phyloP scores from a whole-genome alignment of 495 filamentous ascomycete species.

The Penicillium flavigenum region DNA sequence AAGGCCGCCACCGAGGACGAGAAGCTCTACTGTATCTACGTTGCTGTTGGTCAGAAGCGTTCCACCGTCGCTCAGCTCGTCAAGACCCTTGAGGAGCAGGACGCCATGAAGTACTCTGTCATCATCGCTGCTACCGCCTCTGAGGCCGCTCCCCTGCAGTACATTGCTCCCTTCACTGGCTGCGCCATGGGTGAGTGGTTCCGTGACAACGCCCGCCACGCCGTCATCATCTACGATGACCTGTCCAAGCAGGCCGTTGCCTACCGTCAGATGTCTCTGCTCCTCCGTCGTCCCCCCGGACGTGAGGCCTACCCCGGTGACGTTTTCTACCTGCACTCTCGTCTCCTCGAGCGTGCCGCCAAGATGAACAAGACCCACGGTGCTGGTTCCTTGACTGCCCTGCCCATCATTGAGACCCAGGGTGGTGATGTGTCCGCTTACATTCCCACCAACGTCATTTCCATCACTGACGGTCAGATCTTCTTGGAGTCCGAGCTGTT shows the following conservation, averaged over 20 bases:
- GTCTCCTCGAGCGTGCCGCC: conserved; percentile 97
- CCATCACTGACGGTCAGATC: conserved; percentile 99
- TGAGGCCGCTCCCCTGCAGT: conserved; percentile 91
- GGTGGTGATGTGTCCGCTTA: conserved; percentile 99
- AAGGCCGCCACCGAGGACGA: conserved; percentile 74
- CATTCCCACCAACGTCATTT: conserved; percentile 99
- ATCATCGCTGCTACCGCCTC: conserved; percentile 96
- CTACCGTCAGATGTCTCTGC: conserved; percentile 99
- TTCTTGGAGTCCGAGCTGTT: conserved; percentile 99
- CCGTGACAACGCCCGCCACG: conserved; percentile 88
- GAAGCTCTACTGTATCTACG: conserved; percentile 99
- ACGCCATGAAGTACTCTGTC: conserved; percentile 98
- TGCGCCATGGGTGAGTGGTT: conserved; percentile 82
- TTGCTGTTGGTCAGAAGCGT: conserved; percentile 98
- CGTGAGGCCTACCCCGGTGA: conserved; percentile 99
- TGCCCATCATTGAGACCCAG: conserved; percentile 99
- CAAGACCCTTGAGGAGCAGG: conserved; percentile 99
- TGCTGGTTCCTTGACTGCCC: conserved; percentile 93
- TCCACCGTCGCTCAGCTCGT: conserved; percentile 99
- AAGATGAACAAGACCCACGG: conserved; percentile 98
- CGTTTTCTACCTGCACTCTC: conserved; percentile 99
- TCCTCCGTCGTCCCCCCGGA: conserved; percentile 97
- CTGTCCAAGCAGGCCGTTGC: conserved; percentile 98
- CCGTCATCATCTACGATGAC: conserved; percentile 93
- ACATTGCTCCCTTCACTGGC: conserved; percentile 92